A percentile compares a stretch with the other conserved stretches of the same genome.
These are phyloP conservation scores for Leccinum subspadiceum DNA, from an alignment of 1,284 basidiomycete genomes.

Conservation along the genomic window DNA sequence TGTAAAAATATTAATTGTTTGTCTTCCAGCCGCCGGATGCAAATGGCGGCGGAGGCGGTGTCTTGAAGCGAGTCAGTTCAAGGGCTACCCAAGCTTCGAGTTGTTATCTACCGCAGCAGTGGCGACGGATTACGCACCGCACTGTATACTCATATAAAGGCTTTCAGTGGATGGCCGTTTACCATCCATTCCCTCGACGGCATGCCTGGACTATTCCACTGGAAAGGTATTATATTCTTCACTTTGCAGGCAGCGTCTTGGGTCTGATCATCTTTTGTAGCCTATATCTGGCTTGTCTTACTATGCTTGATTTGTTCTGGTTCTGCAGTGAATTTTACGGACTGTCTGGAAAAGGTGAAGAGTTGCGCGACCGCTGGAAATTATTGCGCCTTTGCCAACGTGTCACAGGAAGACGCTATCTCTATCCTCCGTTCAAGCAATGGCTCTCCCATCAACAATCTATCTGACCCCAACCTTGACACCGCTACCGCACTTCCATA, in stretches of 20 bases:
- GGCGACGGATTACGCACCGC: neutral
- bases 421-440: slow-evolving; percentile 18
- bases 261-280: slow-evolving; percentile 3
- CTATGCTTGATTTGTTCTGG: neutral
- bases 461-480: slow-evolving; percentile 7
- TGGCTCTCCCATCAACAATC: neutral
- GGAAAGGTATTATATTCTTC: slow-evolving; percentile 12
- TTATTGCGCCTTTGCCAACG: slow-evolving; percentile 7
- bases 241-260: neutral
- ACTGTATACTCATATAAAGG: neutral
- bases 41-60: neutral
- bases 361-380: slow-evolving; percentile 7
- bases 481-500: neutral
- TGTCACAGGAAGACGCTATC: slow-evolving; percentile 11
- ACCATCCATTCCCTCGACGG: neutral
- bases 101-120: neutral
- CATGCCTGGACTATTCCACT: neutral
- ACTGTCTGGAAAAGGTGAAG: slow-evolving; percentile 9
- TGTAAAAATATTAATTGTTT: neutral
- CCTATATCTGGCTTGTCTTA: neutral
- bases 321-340: slow-evolving; percentile 8
- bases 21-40: neutral
- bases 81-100: neutral
- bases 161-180: neutral
- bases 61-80: neutral